A percentile compares a stretch with the other conserved stretches of the same genome.
Evolutionary conservation across 2,329 filamentous ascomycete species (phyloP).

Genomic region (Sclerotinia trifoliorum): DNA sequence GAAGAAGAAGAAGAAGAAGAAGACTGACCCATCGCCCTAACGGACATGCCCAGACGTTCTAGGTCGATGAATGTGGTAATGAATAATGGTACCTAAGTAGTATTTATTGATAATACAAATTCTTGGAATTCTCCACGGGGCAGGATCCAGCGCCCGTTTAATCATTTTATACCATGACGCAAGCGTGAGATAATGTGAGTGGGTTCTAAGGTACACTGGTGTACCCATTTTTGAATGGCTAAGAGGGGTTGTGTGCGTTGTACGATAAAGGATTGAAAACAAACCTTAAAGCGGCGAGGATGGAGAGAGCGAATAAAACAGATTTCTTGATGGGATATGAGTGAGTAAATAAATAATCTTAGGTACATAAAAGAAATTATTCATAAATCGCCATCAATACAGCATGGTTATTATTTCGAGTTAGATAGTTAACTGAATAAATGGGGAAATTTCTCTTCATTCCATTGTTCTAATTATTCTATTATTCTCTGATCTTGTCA

Average conservation of each 20-base stretch:
- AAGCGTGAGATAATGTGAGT: neutral
- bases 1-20: constrained; percentile 16
- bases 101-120: constrained; percentile 20
- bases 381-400: neutral
- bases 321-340: too few species aligned
- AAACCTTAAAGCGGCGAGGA: constrained; percentile 9
- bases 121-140: neutral
- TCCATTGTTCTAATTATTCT: too few species aligned
- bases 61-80: neutral
- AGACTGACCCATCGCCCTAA: constrained; percentile 15
- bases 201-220: too few species aligned
- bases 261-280: neutral
- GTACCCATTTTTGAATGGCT: neutral
- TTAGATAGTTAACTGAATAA: neutral
- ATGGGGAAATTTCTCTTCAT: neutral
- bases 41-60: constrained; percentile 1
- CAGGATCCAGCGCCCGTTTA: constrained; percentile 19
- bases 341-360: too few species aligned
- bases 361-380: too few species aligned
- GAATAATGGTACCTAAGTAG: neutral
- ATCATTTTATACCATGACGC: neutral
- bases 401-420: neutral
- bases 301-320: neutral
- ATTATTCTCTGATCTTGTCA: neutral
- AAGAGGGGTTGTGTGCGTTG: neutral